Conservation (phyloP, 495 filamentous ascomycete genomes). For the Cercophora sp. region DNA sequence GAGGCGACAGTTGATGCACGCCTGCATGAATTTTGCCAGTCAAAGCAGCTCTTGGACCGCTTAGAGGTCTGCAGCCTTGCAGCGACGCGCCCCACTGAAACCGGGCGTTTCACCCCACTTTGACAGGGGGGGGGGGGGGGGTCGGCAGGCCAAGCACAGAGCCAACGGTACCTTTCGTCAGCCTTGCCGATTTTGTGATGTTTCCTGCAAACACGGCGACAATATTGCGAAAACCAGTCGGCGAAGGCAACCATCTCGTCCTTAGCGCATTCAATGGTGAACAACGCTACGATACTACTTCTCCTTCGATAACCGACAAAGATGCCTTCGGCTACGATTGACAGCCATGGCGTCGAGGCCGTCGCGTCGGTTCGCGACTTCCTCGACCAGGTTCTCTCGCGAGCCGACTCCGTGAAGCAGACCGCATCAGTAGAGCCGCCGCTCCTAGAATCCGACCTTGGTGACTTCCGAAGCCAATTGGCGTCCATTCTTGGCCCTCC, state of each 20-base stretch:
- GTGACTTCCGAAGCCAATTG: constrained; percentile 41
- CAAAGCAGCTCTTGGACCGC: not conserved
- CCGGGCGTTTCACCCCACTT: not conserved
- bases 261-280: too few relatives aligned
- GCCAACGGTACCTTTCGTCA: not conserved
- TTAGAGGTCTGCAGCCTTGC: constrained; percentile 10
- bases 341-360: constrained; percentile 49
- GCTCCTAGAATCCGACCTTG: constrained; percentile 60
- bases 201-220: too few relatives aligned
- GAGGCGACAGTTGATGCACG: constrained; percentile 6
- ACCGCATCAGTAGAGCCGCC: constrained; percentile 71
- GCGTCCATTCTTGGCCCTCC: constrained; percentile 31
- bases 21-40: constrained; percentile 18
- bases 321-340: constrained; percentile 38
- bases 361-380: constrained; percentile 53
- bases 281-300: not conserved
- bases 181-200: too few relatives aligned
- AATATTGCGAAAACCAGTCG: too few relatives aligned
- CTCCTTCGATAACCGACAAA: constrained; percentile 1
- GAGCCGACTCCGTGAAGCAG: constrained; percentile 62
- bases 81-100: not conserved
- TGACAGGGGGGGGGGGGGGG: not conserved
- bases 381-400: constrained; percentile 59
- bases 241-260: too few relatives aligned
- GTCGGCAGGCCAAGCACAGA: not conserved